Evolutionary conservation across 2,329 filamentous ascomycete genomes (phyloP).

Genomic region (Aureobasidium sp.): DNA sequence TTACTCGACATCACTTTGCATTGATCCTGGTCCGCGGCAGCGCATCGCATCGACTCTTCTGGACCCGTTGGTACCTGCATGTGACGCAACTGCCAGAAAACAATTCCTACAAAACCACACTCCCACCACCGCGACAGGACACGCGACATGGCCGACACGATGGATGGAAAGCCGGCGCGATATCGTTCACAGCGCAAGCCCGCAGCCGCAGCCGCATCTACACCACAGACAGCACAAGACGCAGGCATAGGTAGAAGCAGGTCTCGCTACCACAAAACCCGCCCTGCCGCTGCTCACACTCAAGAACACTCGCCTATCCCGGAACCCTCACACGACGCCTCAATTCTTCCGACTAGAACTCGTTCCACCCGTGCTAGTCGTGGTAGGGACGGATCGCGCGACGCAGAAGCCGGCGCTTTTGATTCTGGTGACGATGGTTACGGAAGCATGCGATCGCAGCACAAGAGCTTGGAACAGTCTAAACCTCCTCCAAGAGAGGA

Average conservation of each 20-base stretch:
- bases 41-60: not conserved
- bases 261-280: conserved; percentile 18
- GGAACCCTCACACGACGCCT: not conserved
- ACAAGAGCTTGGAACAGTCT: conserved; percentile 1
- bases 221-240: conserved; percentile 5
- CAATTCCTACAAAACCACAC: not conserved
- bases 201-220: conserved; percentile 26
- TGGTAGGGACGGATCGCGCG: not conserved
- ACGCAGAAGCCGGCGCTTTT: not conserved
- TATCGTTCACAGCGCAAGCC: conserved; percentile 50
- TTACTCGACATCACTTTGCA: not conserved
- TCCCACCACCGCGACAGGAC: not conserved
- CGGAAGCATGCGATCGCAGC: not conserved
- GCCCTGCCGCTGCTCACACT: not conserved
- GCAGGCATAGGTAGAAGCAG: conserved; percentile 14
- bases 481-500: not conserved
- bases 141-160: conserved; percentile 17
- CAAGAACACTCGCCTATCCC: not conserved
- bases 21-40: not conserved
- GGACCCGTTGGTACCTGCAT: not conserved
- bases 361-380: not conserved
- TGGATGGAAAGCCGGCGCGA: conserved; percentile 42
- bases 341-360: not conserved
- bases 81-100: conserved; percentile 5
- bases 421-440: not conserved